Evolutionary conservation across 148 eudicot species (phyloP), one percentile per base, ranked within the genome.

Genomic region (Salicornia ramosissima): DNA sequence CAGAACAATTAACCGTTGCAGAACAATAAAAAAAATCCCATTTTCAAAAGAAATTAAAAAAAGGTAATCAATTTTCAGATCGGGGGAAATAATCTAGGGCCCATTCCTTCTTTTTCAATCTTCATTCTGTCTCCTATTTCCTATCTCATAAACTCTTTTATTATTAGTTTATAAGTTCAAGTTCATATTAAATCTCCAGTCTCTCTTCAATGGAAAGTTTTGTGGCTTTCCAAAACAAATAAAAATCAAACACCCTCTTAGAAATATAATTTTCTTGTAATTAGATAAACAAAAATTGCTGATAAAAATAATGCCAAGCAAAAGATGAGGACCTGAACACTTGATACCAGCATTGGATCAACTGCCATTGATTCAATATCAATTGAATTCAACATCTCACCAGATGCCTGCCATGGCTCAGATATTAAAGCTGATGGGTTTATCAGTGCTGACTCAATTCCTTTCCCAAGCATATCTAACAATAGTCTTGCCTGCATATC

Each of bases 401-500:
- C 81, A 75, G 96, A 72, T 75, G 90, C 92, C 81, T 77, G 92
- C 98, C 98, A 94, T n/a, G 97, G 96, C 77, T 90, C 98, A 49
- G 86, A 65, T 33, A 90, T 83, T 74, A 94, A 79, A 78, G 96
- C 90, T 56, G 98, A 85, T 55, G 97, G 93, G 80, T 94, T 90
- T 49, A 86, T 71, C 67, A 94, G 75, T 65, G 96, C 97, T 14
- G 98, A 90, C 73, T 94, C 98, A 72, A 94, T 94, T 75, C 98
- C 98, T 78, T 87, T 90, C 52, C 97, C 98, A 72, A 94, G 85
- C 98, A 94, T 94, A 82, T 94, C 97, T 79, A 94, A 80, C 81
- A 94, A 78, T 83, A 94, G 50, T 81, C 98, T 91, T 64, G 98
- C 98, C 78, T 94, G 98, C 98, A 94, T 94, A 74, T 94, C 98